Base-by-base conservation (phyloP, 768 basidiomycete species). In the Macrolepiota dolichaula region DNA sequence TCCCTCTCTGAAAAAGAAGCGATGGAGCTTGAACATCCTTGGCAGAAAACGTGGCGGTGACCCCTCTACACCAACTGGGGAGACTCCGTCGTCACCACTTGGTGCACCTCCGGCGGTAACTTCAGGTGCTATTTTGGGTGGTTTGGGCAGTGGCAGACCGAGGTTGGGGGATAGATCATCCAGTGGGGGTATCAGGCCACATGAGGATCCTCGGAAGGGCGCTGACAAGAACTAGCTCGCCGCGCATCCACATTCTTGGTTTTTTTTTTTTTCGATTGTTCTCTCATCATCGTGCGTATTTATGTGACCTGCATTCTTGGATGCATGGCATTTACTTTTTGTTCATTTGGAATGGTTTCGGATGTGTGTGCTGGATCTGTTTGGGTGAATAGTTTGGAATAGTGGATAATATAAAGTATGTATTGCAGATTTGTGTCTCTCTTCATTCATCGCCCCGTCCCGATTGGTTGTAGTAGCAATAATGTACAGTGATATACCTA, bases 351-450 rank as follows among this genome's bases (percentile, higher is more conserved):
- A 49, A 25, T 27, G 47, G 19, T 49, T 27, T 27, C 9, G 22
- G 25, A n/a, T 44, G 42, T 10, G 42, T n/a, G 17, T 44, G 19
- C 42, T 44, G 22, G 73, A 60, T 44, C 13, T 37, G 47, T 11
- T 7, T 12, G 4, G 36, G 27, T 32, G 27, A 19, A 22, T 6
- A 2, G 13, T 56, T 54, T 25, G 27, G 24, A 47, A 27, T 4
- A 35, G 35, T 57, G 17, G 27, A 15, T 25, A 36, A 27, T 25
- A 32, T 9, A 22, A 29, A 24, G 42, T 59, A 11, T 36, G 35
- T 29, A 24, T 71, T 75, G 42, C 38, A 61, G 70, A 19, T 50
- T 58, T 10, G 61, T 27, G 12, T 27, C 13, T 49, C 12, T 12
- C 46, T 47, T 13, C 25, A 24, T 25, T n/a, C 29, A 7, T 32